Base-by-base conservation (phyloP, 768 basidiomycete genomes). In the Leccinum uliginosum region DNA sequence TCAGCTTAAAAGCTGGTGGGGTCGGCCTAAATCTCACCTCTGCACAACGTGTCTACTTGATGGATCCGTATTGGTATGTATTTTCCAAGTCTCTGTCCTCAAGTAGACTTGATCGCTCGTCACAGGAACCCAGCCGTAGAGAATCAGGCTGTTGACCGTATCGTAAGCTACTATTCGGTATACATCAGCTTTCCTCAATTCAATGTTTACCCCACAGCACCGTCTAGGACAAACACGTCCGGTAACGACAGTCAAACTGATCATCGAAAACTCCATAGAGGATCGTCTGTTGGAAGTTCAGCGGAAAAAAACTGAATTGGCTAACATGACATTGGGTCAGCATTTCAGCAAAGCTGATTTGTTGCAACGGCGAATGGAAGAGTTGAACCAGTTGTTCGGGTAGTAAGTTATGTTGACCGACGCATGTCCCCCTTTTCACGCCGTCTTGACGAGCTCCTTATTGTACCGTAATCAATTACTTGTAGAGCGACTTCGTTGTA, bases 71-170 rank as follows among this genome's bases (percentile, higher is more conserved):
- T 71, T 98, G 94, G 93, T 88, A 61, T 76, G 47, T 43, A 46
- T 21, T 49, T 24, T 15, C 19, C 38, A 14, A 59, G 29, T 52
- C 14, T 44, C 45, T 17, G 21, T 50, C 23, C 17, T 10, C 34
- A 9, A 40, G 58, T 32, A 43, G 46, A 50, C 51, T 54, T n/a
- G 53, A 46, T 29, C 19, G 34, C 17, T 23, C 55, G 24, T 10
- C 45, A 6, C 63, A 93, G 91, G 93, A 97, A 97, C 65, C 94
- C 94, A 15, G 93, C 93, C 19, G 94, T 95, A 6, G 94, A 98
- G 75, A 94, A 97, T 67, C 96, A 98, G 73, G 96, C 95, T 19
- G 92, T 98, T 27, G 97, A 99, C 74, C 91, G 96, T 51, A 96
- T 97, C 62, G 93, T 97, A 65, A 72, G 90, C 79, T 11, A 23